phyloP scores from a whole-genome alignment of 2,329 filamentous ascomycete species.

The Corynespora cassiicola region DNA sequence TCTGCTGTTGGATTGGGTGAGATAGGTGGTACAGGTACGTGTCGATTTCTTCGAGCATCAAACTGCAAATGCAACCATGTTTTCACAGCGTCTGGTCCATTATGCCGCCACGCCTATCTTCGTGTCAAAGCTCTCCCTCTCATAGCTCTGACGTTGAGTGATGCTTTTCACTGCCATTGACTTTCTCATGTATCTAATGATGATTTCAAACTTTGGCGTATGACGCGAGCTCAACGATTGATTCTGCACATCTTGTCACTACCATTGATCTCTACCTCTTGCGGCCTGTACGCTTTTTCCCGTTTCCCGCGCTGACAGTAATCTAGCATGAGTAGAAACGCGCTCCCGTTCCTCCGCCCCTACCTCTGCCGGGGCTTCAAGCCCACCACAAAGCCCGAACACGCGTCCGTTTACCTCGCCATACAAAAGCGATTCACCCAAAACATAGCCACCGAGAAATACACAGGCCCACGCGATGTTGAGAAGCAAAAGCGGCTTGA shows the following conservation, averaged over 20 bases:
- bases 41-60: too few relatives aligned
- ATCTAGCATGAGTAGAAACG: slow-evolving; percentile 53
- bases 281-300: neutral
- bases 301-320: slow-evolving; percentile 45
- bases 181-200: too few relatives aligned
- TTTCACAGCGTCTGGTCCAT: too few relatives aligned
- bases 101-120: too few relatives aligned
- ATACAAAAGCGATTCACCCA: slow-evolving; percentile 41
- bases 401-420: slow-evolving; percentile 59
- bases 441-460: slow-evolving; percentile 21
- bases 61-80: too few relatives aligned
- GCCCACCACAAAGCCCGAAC: slow-evolving; percentile 46
- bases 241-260: slow-evolving; percentile 51
- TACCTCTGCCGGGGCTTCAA: slow-evolving; percentile 56
- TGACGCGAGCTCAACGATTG: slow-evolving; percentile 63
- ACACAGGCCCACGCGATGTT: slow-evolving; percentile 47
- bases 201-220: slow-evolving; percentile 74
- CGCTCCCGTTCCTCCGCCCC: slow-evolving; percentile 63
- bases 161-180: neutral
- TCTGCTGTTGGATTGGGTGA: too few relatives aligned
- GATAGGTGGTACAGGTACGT: too few relatives aligned
- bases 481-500: slow-evolving; percentile 60
- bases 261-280: slow-evolving; percentile 37
- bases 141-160: too few relatives aligned
- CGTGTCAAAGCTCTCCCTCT: too few relatives aligned